These are phyloP conservation scores for Metschnikowia matae DNA, from an alignment of 805 yeast genomes.

Conservation along the genomic window DNA sequence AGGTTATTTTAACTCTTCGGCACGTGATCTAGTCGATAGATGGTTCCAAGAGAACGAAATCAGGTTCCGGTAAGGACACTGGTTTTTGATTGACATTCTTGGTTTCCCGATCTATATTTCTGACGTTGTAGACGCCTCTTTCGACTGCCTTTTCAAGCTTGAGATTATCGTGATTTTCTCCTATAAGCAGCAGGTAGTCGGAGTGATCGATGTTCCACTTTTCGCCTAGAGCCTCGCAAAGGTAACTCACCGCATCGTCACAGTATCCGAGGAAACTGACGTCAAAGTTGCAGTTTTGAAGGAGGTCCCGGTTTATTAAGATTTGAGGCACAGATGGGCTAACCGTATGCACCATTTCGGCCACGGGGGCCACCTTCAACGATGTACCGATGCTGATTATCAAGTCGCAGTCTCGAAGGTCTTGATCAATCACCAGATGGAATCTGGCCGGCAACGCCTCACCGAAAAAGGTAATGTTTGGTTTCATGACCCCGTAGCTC, in stretches of 20 bases:
- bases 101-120: background rate
- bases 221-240: constrained; percentile 34
- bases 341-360: constrained; percentile 75
- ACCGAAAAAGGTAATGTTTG: constrained; percentile 90
- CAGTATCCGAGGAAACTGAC: constrained; percentile 72
- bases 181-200: constrained; percentile 18
- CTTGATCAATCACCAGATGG: constrained; percentile 56
- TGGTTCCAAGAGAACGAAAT: constrained; percentile 16
- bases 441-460: constrained; percentile 72
- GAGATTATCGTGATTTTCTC: constrained; percentile 9
- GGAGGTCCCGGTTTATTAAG: constrained; percentile 71
- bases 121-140: background rate
- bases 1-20: too few relatives aligned
- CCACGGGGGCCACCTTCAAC: constrained; percentile 86
- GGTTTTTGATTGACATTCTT: background rate
- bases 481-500: constrained; percentile 80
- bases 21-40: background rate
- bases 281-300: constrained; percentile 75
- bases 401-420: constrained; percentile 67
- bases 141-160: background rate
- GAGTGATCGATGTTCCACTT: constrained; percentile 34
- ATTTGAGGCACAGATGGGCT: constrained; percentile 78
- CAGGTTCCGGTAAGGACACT: constrained; percentile 10
- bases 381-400: constrained; percentile 87
- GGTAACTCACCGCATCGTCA: constrained; percentile 72